Evolutionary conservation across 768 basidiomycete species (phyloP), one percentile per base, ranked within the genome.

Genomic region (Xerocomellus chrysenteron): DNA sequence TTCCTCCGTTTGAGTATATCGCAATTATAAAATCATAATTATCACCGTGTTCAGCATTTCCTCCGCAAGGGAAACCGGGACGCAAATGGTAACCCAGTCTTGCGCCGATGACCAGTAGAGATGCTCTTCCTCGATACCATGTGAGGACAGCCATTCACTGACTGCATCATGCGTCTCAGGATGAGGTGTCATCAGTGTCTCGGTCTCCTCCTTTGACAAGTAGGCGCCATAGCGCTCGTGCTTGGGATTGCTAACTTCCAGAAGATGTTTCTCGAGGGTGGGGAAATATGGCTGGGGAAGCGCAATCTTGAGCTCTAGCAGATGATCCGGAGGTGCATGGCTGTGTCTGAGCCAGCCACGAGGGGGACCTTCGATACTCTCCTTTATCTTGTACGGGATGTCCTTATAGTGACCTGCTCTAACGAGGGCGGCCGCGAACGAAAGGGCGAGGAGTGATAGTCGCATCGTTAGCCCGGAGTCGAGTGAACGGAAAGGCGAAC

Each of bases 1-100:
- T 50, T 42, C 28, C 17, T 6, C 56, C 7, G 2, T 33, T 30
- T 47, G 1, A 30, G 26, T 42, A 54, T 9, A 30, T 42, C 37
- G n/a, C 5, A 17, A 24, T 12, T 4, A n/a, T n/a, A 42, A n/a
- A 16, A 24, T 2, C 2, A 32, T 4, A 0, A 24, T 33, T 41
- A 80, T 63, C 62, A 87, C 87, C 45, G 89, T 86, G 63, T 82
- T 74, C n/a, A 91, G 77, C 82, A 91, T 85, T 60, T 81, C 72
- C 68, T 91, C 88, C 0, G 83, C 88, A 26, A 83, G 58, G 35
- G 72, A 62, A 44, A 91, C 76, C 0, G 87, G 80, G 8, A 88
- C 72, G 13, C 69, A 81, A 40, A 88, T 66, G 7, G 76, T 82
- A 13, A 89, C 73, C 88, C 87, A 91, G 58, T 90, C 88, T 47